A percentile compares a stretch with the other conserved stretches of the same genome.
Conservation (phyloP, 208 protist species). For the Leishmania arabica region DNA sequence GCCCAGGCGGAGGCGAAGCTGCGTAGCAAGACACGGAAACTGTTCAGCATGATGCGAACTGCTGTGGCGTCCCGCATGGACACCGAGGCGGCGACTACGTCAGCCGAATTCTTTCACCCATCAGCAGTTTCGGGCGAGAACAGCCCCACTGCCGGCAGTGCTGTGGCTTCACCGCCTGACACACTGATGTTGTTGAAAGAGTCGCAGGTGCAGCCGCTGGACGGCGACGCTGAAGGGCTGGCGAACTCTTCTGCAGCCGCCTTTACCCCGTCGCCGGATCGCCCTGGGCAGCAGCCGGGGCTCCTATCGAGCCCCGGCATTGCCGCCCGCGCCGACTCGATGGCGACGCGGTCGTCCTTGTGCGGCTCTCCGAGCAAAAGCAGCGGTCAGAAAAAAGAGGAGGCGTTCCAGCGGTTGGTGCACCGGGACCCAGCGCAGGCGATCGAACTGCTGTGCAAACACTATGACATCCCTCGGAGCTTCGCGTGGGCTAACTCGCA, state of each 20-base stretch:
- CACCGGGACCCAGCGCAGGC: slow-evolving; percentile 48
- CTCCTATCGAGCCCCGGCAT: neutral
- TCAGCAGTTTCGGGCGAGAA: slow-evolving; percentile 6
- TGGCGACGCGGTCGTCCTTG: slow-evolving; percentile 35
- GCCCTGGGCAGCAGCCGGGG: neutral
- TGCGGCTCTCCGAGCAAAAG: slow-evolving; percentile 26
- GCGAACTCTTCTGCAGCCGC: slow-evolving; percentile 1
- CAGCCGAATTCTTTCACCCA: slow-evolving; percentile 5
- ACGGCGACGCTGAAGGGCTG: neutral
- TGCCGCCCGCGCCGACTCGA: slow-evolving; percentile 7
- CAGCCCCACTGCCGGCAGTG: neutral
- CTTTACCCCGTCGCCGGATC: slow-evolving; percentile 11
- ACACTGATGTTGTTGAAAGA: slow-evolving; percentile 22
- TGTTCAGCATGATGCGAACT: slow-evolving; percentile 59
- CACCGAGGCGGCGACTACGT: neutral
- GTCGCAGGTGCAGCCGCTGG: slow-evolving; percentile 19
- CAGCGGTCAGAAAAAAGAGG: slow-evolving; percentile 20
- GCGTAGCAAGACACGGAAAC: slow-evolving; percentile 54
- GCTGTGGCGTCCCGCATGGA: slow-evolving; percentile 29
- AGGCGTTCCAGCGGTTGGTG: slow-evolving; percentile 48
- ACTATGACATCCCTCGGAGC: slow-evolving; percentile 38
- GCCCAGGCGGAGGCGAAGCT: slow-evolving; percentile 26
- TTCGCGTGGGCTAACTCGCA: neutral
- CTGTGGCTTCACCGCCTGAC: slow-evolving; percentile 10
- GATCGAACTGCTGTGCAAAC: slow-evolving; percentile 49